Evolutionary conservation across 768 basidiomycete genomes (phyloP).

Genomic region (Termitomyces titanicus): DNA sequence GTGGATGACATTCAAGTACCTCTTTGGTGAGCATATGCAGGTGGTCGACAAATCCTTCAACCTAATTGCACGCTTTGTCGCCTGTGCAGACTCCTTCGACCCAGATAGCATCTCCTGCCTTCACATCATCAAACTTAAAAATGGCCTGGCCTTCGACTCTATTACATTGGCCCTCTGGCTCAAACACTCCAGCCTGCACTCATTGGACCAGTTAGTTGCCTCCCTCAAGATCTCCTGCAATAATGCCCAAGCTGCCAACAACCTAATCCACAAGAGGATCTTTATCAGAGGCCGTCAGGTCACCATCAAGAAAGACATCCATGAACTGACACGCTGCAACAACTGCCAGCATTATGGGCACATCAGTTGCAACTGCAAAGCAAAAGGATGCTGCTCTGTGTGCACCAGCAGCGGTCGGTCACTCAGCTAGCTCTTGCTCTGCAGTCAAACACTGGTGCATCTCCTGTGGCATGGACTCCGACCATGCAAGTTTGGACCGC

Average conservation of each 20-base stretch:
- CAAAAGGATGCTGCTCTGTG: neutral
- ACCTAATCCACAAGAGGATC: neutral
- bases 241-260: neutral
- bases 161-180: neutral
- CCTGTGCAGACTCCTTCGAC: neutral
- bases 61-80: conserved; percentile 2
- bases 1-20: too few relatives aligned
- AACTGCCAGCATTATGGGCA: conserved; percentile 2
- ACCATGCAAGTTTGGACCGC: neutral
- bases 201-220: neutral
- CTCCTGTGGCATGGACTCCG: neutral
- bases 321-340: neutral
- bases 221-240: neutral
- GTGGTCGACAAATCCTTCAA: neutral
- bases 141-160: neutral
- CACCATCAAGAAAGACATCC: neutral
- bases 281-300: neutral
- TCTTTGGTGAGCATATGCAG: neutral
- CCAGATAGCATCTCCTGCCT: neutral
- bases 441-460: neutral
- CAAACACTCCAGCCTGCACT: neutral
- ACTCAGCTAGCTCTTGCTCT: neutral
- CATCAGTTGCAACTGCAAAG: neutral
- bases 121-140: neutral
- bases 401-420: neutral